Evolutionary conservation across 1,284 basidiomycete genomes (phyloP).

Genomic region (Sanghuangporus weigelae): DNA sequence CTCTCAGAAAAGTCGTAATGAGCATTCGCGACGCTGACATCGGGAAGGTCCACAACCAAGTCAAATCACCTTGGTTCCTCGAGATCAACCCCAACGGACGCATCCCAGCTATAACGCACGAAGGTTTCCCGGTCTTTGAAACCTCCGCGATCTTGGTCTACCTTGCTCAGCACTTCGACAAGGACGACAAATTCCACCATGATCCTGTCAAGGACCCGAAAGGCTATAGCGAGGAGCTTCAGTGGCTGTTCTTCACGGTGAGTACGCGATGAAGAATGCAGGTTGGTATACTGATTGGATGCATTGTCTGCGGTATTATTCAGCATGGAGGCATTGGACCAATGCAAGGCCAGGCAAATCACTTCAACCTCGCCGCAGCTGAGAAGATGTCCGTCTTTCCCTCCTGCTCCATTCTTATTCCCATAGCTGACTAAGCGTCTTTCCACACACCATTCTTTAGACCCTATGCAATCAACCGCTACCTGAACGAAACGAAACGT

Average conservation of each 20-base stretch:
- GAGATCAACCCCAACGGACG: slow-evolving; percentile 58
- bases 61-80: slow-evolving; percentile 52
- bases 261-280: slow-evolving; percentile 18
- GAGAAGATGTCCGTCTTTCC: slow-evolving; percentile 64
- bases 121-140: slow-evolving; percentile 50
- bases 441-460: background rate
- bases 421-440: background rate
- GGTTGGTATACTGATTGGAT: background rate
- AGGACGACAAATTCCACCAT: slow-evolving; percentile 46
- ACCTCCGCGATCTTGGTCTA: slow-evolving; percentile 50
- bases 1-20: slow-evolving; percentile 33
- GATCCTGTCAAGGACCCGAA: slow-evolving; percentile 31
- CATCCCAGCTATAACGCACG: slow-evolving; percentile 44
- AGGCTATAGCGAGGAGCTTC: slow-evolving; percentile 52
- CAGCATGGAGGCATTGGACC: slow-evolving; percentile 69
- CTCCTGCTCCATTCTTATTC: slow-evolving; percentile 23
- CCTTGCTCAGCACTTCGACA: slow-evolving; percentile 45
- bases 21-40: slow-evolving; percentile 24
- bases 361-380: slow-evolving; percentile 45
- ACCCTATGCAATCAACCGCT: slow-evolving; percentile 32
- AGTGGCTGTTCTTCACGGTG: slow-evolving; percentile 73
- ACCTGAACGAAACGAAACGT: slow-evolving; percentile 71
- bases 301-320: background rate
- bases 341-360: slow-evolving; percentile 71
- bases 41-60: slow-evolving; percentile 33